A percentile compares a stretch with the other conserved stretches of the same genome.
Evolutionary conservation across 2,329 filamentous ascomycete species (phyloP).

Genomic region (Aspergillus transmontanensis): DNA sequence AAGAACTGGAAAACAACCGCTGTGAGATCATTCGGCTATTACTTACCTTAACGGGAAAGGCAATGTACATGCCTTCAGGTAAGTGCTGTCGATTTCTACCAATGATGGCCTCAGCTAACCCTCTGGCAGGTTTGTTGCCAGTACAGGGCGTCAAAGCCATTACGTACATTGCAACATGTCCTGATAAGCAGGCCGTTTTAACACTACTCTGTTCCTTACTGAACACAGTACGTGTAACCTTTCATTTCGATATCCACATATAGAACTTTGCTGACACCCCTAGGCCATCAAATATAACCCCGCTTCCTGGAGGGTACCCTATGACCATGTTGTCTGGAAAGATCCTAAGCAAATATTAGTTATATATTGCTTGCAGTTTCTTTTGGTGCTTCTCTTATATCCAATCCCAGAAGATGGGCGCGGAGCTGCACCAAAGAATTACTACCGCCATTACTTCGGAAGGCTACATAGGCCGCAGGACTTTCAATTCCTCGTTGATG

Average conservation of each 20-base stretch:
- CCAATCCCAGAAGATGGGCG: conserved; percentile 77
- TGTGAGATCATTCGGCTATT: conserved; percentile 86
- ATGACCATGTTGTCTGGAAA: conserved; percentile 88
- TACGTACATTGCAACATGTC: conserved; percentile 83
- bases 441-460: conserved; percentile 88
- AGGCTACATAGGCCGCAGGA: conserved; percentile 90
- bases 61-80: conserved; percentile 87
- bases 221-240: conserved; percentile 70
- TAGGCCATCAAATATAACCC: conserved; percentile 95
- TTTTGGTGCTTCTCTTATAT: conserved; percentile 84
- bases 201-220: conserved; percentile 89
- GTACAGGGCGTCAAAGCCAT: conserved; percentile 80
- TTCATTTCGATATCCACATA: not conserved
- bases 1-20: conserved; percentile 89
- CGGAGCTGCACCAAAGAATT: conserved; percentile 75
- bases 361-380: conserved; percentile 85
- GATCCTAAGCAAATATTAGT: conserved; percentile 89
- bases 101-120: conserved; percentile 11
- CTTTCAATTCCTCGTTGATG: conserved; percentile 95
- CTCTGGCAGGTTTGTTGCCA: conserved; percentile 63
- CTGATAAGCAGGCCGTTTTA: conserved; percentile 88
- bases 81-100: conserved; percentile 26
- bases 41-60: conserved; percentile 82
- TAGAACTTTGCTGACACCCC: conserved; percentile 14
- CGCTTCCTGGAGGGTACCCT: conserved; percentile 88